Evolutionary conservation across 2,329 filamentous ascomycete species (phyloP).

Genomic region (Beauveria rudraprayagi): DNA sequence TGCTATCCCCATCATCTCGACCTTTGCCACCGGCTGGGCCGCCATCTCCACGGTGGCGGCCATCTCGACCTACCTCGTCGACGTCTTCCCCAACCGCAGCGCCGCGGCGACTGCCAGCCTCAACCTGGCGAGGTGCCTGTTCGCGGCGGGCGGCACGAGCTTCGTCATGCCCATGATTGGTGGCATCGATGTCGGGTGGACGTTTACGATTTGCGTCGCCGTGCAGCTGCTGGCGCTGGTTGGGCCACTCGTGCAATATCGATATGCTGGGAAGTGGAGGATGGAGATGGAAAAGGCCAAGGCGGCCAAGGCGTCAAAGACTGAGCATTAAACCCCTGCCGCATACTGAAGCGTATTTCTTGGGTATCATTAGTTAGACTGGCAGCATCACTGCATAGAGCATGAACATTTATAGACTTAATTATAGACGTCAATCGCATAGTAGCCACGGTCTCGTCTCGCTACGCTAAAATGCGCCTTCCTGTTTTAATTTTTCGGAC

Average conservation of each 20-base stretch:
- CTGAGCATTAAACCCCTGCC: background rate
- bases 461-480: too few species aligned
- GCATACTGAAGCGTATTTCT: background rate
- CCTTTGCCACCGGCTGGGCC: conserved; percentile 45
- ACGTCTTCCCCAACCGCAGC: conserved; percentile 40
- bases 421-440: background rate
- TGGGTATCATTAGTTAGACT: background rate
- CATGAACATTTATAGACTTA: background rate
- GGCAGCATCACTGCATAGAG: background rate
- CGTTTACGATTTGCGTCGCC: conserved; percentile 37
- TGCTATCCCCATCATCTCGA: conserved; percentile 39
- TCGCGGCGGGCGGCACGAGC: conserved; percentile 43
- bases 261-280: conserved; percentile 30
- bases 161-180: conserved; percentile 42
- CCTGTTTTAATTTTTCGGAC: too few species aligned
- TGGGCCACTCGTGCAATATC: conserved; percentile 36
- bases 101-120: conserved; percentile 45
- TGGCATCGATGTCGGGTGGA: conserved; percentile 34
- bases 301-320: background rate
- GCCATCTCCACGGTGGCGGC: conserved; percentile 39
- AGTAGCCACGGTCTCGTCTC: too few species aligned
- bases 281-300: conserved; percentile 13
- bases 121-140: conserved; percentile 44
- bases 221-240: conserved; percentile 37
- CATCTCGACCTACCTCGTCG: conserved; percentile 45